Base-by-base conservation (phyloP, 2,329 filamentous ascomycete species). In the Domatiomyces catenatus region DNA sequence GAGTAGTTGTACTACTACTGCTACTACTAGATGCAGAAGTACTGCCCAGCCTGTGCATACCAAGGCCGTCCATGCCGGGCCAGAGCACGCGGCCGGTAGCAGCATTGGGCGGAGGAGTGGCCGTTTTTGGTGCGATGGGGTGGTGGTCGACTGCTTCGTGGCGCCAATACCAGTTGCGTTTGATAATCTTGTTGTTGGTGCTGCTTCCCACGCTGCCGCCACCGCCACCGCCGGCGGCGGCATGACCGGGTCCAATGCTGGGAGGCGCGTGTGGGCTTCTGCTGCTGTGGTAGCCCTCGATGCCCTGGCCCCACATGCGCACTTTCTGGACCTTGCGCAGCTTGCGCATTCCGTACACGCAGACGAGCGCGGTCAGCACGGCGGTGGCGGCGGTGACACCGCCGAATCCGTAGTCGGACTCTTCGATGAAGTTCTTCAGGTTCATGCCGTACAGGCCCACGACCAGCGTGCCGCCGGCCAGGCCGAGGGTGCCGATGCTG, bases 361-460 rank as follows among this genome's bases (percentile, higher is more conserved):
- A 90, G 48, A 94, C 85, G 7, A 89, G 60, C 50, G 82, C 75
- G 12, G 86, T 86, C 65, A 89, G 81, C 51, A 82, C 61, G 51
- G 83, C 75, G 51, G 86, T 93, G 54, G 77, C 71, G 17, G 71
- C 73, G 2, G 83, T 86, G 53, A 98, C 81, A 49, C 78, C 78
- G 46, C 75, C 75, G 65, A 98, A 96, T 8, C 90, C 92, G 66
- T 86, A 77, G 66, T 86, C 79, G 1, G 85, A 89, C 64, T 96
- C 90, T 71, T 98, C 92, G 60, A 96, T 87, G 67, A 95, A 96
- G 69, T 96, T 96, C 65, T 95, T 93, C 57, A 98, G 73, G 71
- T 98, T 98, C 89, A 96, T 96, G 60, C 92, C 92, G 74, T 96
- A 98, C n/a, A 98, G 80, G n/a, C 89, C 89, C 7, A 92, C 93